Evolutionary conservation across 495 filamentous ascomycete genomes (phyloP).

Genomic region (Lophium mytilinum): DNA sequence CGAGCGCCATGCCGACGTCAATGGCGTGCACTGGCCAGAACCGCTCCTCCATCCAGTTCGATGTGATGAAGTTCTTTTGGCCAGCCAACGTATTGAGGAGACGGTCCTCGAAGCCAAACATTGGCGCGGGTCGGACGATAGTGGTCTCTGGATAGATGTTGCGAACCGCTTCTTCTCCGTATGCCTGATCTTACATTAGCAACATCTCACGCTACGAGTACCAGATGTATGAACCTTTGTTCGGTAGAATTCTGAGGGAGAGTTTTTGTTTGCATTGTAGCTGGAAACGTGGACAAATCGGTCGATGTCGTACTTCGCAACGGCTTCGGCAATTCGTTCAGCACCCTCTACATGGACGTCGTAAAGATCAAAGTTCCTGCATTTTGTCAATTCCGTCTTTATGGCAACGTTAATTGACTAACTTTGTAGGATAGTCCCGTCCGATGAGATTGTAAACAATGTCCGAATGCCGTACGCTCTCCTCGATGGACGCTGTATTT

Average conservation of each 20-base stretch:
- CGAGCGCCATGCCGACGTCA: conserved; percentile 82
- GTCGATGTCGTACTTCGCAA: conserved; percentile 97
- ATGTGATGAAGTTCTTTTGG: conserved; percentile 69
- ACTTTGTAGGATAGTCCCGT: conserved; percentile 94
- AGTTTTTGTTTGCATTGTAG: conserved; percentile 77
- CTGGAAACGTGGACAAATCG: conserved; percentile 95
- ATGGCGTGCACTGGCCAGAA: conserved; percentile 76
- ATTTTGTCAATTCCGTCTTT: neutral
- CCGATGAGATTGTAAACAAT: conserved; percentile 95
- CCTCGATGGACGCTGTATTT: conserved; percentile 94
- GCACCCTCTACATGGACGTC: conserved; percentile 92
- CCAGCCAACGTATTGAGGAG: conserved; percentile 80
- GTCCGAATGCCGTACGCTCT: conserved; percentile 92
- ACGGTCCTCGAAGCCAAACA: conserved; percentile 91
- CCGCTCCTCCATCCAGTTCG: conserved; percentile 87
- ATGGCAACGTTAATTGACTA: conserved; percentile 27
- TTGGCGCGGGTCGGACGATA: conserved; percentile 86
- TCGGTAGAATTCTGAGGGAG: conserved; percentile 74
- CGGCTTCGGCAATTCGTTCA: conserved; percentile 91
- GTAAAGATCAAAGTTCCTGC: conserved; percentile 83
- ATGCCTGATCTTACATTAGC: neutral
- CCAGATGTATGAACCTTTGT: conserved; percentile 58
- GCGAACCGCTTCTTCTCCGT: conserved; percentile 72
- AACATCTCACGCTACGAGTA: neutral
- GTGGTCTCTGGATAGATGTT: conserved; percentile 96